Evolutionary conservation across 306 rosid genomes (phyloP).

Genomic region (Clitoria ternatea): DNA sequence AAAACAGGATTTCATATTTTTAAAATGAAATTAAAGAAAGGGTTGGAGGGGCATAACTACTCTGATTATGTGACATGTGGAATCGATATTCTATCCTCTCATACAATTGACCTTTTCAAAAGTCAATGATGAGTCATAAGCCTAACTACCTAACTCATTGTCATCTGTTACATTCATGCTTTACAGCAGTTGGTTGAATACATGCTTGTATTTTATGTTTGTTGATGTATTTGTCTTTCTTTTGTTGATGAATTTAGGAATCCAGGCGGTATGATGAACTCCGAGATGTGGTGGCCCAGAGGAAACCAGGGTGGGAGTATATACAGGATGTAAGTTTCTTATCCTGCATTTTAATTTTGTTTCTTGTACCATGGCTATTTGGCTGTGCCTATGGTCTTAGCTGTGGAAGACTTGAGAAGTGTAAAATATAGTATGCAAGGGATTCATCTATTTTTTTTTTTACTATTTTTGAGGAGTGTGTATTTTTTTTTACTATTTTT

Average conservation of each 20-base stretch:
- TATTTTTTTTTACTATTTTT: neutral
- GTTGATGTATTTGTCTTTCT: neutral
- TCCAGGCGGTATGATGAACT: conserved; percentile 80
- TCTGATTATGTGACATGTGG: neutral
- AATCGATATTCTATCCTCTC: conserved; percentile 4
- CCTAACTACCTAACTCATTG: neutral
- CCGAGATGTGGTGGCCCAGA: conserved; percentile 81
- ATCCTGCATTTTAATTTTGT: neutral
- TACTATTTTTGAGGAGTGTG: neutral
- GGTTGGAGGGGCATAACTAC: neutral
- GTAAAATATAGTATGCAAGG: neutral
- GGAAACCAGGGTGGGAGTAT: conserved; percentile 95
- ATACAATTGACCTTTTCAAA: neutral
- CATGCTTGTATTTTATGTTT: too few species aligned
- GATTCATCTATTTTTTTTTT: neutral
- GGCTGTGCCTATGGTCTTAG: neutral
- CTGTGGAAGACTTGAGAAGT: neutral
- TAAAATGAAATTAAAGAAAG: conserved; percentile 5
- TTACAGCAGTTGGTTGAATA: neutral
- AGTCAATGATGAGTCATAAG: conserved; percentile 5
- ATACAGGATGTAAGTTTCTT: conserved; percentile 69
- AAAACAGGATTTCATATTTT: neutral
- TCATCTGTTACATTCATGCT: neutral
- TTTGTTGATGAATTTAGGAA: conserved; percentile 50
- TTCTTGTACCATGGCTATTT: conserved; percentile 15